phyloP scores from a whole-genome alignment of 208 protist species.

The Wallacemonas collosoma region DNA sequence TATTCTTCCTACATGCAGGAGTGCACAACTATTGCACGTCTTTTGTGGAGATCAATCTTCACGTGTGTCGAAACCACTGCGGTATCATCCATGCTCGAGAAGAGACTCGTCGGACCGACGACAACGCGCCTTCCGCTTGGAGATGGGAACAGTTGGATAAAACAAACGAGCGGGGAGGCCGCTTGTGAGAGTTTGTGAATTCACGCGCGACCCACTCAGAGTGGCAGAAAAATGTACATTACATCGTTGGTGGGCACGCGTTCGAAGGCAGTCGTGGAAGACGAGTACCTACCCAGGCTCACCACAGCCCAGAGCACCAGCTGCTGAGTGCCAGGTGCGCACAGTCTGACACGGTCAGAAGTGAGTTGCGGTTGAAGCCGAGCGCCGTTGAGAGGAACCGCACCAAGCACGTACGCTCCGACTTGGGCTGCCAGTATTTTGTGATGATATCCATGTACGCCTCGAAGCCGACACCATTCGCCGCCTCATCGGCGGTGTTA shows the following conservation, averaged over 20 bases:
- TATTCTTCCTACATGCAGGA: too few relatives aligned
- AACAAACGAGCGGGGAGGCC: too few relatives aligned
- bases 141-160: too few relatives aligned
- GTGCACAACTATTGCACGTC: too few relatives aligned
- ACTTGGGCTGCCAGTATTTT: constrained; percentile 58
- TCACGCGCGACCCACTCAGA: not conserved
- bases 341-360: constrained; percentile 65
- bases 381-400: constrained; percentile 68
- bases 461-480: constrained; percentile 70
- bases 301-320: constrained; percentile 79
- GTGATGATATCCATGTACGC: constrained; percentile 56
- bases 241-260: not conserved
- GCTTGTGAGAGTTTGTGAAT: not conserved
- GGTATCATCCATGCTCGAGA: too few relatives aligned
- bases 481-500: constrained; percentile 34
- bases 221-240: not conserved
- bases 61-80: too few relatives aligned
- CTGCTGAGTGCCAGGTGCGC: constrained; percentile 67
- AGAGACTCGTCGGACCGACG: too few relatives aligned
- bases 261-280: too few relatives aligned
- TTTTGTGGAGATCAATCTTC: too few relatives aligned
- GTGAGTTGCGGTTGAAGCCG: constrained; percentile 67
- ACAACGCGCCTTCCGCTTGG: too few relatives aligned
- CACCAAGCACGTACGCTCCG: constrained; percentile 60
- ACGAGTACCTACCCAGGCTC: not conserved